Percentiles rank a stretch among this genome's conserved stretches.
phyloP scores from a whole-genome alignment of 2,329 filamentous ascomycete species.

The Dothideomycetes sp. region DNA sequence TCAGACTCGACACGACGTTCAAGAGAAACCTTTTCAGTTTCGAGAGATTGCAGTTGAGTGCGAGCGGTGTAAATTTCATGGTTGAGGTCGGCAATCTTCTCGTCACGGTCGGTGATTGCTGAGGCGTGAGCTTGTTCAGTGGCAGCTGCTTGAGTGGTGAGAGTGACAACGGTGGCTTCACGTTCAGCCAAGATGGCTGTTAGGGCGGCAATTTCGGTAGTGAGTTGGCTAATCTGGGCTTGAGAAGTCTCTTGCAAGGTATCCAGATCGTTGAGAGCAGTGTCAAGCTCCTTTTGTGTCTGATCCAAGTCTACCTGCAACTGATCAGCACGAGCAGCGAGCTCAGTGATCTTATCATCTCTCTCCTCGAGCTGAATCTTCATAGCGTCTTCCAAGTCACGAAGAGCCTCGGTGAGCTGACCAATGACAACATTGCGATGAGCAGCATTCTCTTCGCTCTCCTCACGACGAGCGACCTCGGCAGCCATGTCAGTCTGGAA shows the following conservation, averaged over 20 bases:
- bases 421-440: conserved; percentile 27
- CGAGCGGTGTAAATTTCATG: conserved; percentile 14
- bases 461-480: conserved; percentile 31
- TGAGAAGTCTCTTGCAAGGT: conserved; percentile 21
- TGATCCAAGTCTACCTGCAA: conserved; percentile 19
- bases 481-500: conserved; percentile 30
- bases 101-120: conserved; percentile 26
- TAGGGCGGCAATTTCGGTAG: conserved; percentile 21
- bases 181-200: conserved; percentile 19
- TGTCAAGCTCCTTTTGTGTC: conserved; percentile 15
- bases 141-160: conserved; percentile 20
- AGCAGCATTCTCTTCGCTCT: conserved; percentile 29
- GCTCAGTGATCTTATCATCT: conserved; percentile 23
- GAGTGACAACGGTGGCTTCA: conserved; percentile 19
- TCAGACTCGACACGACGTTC: conserved; percentile 28
- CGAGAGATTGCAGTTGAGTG: conserved; percentile 19
- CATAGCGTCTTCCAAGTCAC: conserved; percentile 22
- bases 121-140: conserved; percentile 22
- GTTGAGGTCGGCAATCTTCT: conserved; percentile 24
- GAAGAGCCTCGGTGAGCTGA: conserved; percentile 29
- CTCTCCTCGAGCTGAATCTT: conserved; percentile 21
- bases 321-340: conserved; percentile 14
- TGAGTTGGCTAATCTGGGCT: conserved; percentile 19
- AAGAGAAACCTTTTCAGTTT: conserved; percentile 23
- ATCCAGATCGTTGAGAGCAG: conserved; percentile 21